Evolutionary conservation across 2,329 filamentous ascomycete genomes (phyloP), one percentile per base, ranked within the genome.

Genomic region (Penicillium concentricum): DNA sequence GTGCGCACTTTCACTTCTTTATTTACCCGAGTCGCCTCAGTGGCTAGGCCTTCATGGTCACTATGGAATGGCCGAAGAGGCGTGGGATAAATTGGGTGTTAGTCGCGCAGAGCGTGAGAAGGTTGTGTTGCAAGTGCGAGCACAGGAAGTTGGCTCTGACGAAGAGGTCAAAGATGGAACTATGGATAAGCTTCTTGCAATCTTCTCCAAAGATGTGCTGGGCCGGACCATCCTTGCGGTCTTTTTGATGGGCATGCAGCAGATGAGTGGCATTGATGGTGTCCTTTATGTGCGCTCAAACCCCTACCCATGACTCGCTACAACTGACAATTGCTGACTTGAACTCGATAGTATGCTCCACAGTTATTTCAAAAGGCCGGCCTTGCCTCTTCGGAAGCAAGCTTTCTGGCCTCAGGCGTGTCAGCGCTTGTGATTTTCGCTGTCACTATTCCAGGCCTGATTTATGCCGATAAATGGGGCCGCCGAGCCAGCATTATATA

Each of bases 251-350:
- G 79, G 76, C 2, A 84, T 86, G 77, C 78, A 84, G 32, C 85
- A 88, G 62, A 71, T 87, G 0, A 82, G 77, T 28, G 84, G 85
- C 0, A 87, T 87, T 48, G 85, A 88, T 60, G 85, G 82, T 0
- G 79, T 87, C 5, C 75, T 86, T 24, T 87, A 85, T 56, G 82
- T 84, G 66, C 9, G 24, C 3, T 16, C 5, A 6, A 18, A 3
- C 5, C 30, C 22, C 26, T 13, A 18, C 9, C 18, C 24, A 38
- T 12, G 7, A 7, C 15, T 26, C 7, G 10, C 1, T 26, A n/a
- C 2, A 12, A 49, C 16, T 20, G 4, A 44, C 4, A 34, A 6
- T 13, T 7, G 13, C 44, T 49, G 10, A 49, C 35, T 8, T 7
- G 12, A 34, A 48, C 3, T 22, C 10, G 2, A 34, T 50, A 84